Conservation (phyloP, 805 yeast species). For the Lachancea fermentati region DNA sequence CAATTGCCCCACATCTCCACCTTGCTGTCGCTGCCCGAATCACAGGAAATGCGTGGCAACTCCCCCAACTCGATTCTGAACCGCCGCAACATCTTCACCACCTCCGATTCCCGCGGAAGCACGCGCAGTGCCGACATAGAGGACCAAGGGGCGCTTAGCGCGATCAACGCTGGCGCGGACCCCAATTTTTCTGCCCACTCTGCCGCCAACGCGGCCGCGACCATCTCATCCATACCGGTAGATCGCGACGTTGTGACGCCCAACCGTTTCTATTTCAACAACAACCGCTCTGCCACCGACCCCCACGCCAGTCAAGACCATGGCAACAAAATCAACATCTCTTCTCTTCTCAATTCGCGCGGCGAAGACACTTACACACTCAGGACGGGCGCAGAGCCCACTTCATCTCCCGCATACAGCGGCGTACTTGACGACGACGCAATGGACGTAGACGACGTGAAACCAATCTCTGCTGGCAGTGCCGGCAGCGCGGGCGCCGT, state of each 20-base stretch:
- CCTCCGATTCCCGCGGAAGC: conserved; percentile 14
- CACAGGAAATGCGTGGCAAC: conserved; percentile 7
- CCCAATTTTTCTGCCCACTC: not conserved
- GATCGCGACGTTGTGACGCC: conserved; percentile 18
- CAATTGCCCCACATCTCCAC: conserved; percentile 8
- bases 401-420: conserved; percentile 9
- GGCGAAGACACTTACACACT: conserved; percentile 24
- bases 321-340: conserved; percentile 17
- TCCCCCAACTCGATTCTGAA: conserved; percentile 17
- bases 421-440: conserved; percentile 7
- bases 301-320: conserved; percentile 19
- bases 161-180: not conserved
- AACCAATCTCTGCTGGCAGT: not conserved
- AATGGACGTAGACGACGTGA: not conserved
- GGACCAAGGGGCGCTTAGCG: not conserved
- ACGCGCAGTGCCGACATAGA: not conserved
- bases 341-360: conserved; percentile 24
- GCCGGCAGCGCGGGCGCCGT: conserved; percentile 5
- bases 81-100: conserved; percentile 16
- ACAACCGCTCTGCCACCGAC: conserved; percentile 20
- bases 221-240: no score
- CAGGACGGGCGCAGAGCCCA: conserved; percentile 3
- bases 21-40: conserved; percentile 4
- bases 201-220: no score
- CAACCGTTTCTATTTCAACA: conserved; percentile 21